These are phyloP conservation scores for Debaryomyces udenii DNA, from an alignment of 1,139 yeast species.

Conservation along the genomic window DNA sequence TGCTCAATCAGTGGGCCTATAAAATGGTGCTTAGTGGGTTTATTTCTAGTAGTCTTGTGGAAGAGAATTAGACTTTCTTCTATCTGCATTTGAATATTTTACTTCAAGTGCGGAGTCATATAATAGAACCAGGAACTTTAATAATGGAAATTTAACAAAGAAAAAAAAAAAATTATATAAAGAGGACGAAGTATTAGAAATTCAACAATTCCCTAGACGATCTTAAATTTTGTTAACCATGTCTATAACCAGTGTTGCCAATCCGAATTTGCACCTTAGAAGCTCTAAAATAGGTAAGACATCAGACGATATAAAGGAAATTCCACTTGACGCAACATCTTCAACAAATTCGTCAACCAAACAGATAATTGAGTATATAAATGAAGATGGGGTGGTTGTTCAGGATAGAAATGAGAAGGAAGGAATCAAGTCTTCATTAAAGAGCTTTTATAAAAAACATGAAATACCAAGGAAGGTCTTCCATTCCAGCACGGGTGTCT, in stretches of 20 bases:
- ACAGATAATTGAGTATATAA: neutral
- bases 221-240: neutral
- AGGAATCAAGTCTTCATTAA: neutral
- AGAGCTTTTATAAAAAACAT: conserved; percentile 61
- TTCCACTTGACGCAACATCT: neutral
- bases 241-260: neutral
- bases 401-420: neutral
- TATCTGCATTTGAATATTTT: too few species aligned
- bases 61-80: too few species aligned
- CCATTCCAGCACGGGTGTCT: conserved; percentile 84
- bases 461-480: conserved; percentile 86
- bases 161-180: too few species aligned
- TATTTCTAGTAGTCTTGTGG: too few species aligned
- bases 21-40: too few species aligned
- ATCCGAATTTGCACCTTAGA: neutral
- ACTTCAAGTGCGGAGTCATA: too few species aligned
- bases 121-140: too few species aligned
- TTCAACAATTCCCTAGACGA: too few species aligned
- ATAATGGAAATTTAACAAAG: too few species aligned
- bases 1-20: too few species aligned
- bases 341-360: neutral
- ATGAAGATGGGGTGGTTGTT: conserved; percentile 1
- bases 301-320: neutral
- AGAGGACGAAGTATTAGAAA: too few species aligned
- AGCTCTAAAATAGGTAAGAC: neutral